phyloP scores from a whole-genome alignment of 495 filamentous ascomycete species.

The Massariosphaeria phaeospora region DNA sequence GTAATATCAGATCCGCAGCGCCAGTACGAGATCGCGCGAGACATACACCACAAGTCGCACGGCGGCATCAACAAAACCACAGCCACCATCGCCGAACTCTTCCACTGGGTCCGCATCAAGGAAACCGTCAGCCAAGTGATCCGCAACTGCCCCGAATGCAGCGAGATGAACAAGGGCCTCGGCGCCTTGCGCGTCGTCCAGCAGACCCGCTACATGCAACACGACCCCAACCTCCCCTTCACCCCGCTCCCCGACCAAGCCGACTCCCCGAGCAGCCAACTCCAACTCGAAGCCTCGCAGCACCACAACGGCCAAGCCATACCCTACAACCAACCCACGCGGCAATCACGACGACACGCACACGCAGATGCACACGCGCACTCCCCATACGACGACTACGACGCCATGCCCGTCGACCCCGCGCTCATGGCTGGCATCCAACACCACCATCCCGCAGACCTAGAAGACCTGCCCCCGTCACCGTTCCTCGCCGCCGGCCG shows the following conservation, averaged over 20 bases:
- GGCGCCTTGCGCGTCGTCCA: slow-evolving; percentile 4
- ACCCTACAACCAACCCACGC: too few relatives aligned
- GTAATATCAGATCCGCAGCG: slow-evolving; percentile 86
- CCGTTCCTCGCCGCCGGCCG: slow-evolving; percentile 23
- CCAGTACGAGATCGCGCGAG: slow-evolving; percentile 84
- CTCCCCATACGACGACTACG: not conserved
- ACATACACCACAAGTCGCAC: slow-evolving; percentile 71
- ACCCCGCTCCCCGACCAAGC: not conserved
- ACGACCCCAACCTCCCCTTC: not conserved
- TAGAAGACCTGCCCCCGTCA: slow-evolving; percentile 23
- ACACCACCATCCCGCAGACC: slow-evolving; percentile 8
- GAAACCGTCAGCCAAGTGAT: slow-evolving; percentile 94
- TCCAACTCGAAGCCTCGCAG: slow-evolving; percentile 25
- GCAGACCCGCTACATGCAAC: not conserved
- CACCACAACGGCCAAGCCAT: not conserved
- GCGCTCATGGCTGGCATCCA: slow-evolving; percentile 19
- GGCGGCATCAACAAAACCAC: slow-evolving; percentile 98
- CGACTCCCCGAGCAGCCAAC: slow-evolving; percentile 19
- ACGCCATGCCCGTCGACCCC: slow-evolving; percentile 26
- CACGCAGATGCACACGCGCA: not conserved
- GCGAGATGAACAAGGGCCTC: slow-evolving; percentile 31
- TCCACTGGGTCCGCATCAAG: slow-evolving; percentile 98
- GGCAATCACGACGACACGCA: too few relatives aligned
- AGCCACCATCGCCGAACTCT: slow-evolving; percentile 85
- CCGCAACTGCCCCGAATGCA: slow-evolving; percentile 85